phyloP scores from a whole-genome alignment of 371 early-diverging fungal genomes.

The Syncephalastrum sp. region DNA sequence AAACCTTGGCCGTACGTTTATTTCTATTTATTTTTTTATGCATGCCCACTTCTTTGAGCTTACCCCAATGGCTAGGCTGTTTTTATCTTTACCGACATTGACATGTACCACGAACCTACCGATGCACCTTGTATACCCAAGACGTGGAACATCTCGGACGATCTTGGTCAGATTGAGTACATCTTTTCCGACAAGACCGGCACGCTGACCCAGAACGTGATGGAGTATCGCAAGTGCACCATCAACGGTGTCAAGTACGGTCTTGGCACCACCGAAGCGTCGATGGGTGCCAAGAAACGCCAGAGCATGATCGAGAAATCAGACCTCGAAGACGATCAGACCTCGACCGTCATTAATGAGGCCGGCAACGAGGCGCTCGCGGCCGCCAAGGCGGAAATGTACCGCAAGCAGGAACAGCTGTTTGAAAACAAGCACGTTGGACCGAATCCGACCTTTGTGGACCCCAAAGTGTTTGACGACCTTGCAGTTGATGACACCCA shows the following conservation, averaged over 20 bases:
- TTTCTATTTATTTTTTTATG: not conserved
- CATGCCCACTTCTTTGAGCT: slow-evolving; percentile 22
- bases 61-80: slow-evolving; percentile 47
- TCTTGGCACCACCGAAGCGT: slow-evolving; percentile 44
- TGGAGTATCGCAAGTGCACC: slow-evolving; percentile 78
- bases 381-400: slow-evolving; percentile 26
- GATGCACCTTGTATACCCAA: slow-evolving; percentile 81
- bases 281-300: slow-evolving; percentile 26
- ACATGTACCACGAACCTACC: slow-evolving; percentile 81
- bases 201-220: slow-evolving; percentile 78
- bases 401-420: slow-evolving; percentile 28
- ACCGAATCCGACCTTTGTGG: slow-evolving; percentile 43
- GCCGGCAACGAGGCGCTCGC: slow-evolving; percentile 10
- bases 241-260: slow-evolving; percentile 84
- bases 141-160: slow-evolving; percentile 86
- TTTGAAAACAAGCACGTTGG: slow-evolving; percentile 38
- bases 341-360: not conserved
- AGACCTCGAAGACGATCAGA: slow-evolving; percentile 5
- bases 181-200: slow-evolving; percentile 95
- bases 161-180: slow-evolving; percentile 90
- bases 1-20: slow-evolving; percentile 52
- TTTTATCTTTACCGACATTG: slow-evolving; percentile 80
- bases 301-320: slow-evolving; percentile 5
- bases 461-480: slow-evolving; percentile 41
- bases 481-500: slow-evolving; percentile 24